Evolutionary conservation across 495 filamentous ascomycete genomes (phyloP).

Genomic region (Achaetomiella virescens): DNA sequence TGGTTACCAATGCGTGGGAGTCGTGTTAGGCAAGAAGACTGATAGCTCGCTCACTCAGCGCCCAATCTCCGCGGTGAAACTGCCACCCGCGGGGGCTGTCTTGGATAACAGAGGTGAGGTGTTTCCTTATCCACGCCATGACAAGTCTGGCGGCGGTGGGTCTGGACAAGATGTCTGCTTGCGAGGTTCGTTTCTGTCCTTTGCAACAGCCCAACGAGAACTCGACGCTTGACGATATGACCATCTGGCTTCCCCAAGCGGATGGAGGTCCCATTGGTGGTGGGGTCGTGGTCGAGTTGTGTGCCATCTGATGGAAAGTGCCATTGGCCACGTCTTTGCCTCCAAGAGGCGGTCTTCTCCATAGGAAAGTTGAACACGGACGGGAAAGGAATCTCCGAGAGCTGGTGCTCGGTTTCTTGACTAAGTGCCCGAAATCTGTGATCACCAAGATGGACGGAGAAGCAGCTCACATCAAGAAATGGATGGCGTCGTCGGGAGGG

Average conservation of each 20-base stretch:
- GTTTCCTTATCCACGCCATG: conserved; percentile 4
- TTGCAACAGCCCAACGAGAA: too few species aligned
- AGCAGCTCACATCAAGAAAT: too few species aligned
- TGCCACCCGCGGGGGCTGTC: background rate
- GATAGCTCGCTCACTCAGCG: background rate
- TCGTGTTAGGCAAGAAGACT: background rate
- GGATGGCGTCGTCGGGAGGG: too few species aligned
- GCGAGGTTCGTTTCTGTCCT: too few species aligned
- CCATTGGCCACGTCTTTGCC: conserved; percentile 13
- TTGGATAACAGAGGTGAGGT: background rate
- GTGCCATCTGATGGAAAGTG: background rate
- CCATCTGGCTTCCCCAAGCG: background rate
- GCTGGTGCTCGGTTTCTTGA: too few species aligned
- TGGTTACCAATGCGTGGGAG: background rate
- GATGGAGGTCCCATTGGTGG: background rate
- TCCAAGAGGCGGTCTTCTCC: conserved; percentile 3
- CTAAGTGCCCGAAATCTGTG: too few species aligned
- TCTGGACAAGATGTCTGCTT: too few species aligned
- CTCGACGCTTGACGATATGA: background rate
- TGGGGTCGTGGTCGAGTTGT: background rate
- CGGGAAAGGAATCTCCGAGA: background rate
- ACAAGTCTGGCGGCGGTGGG: background rate
- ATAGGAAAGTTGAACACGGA: background rate
- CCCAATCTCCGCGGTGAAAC: conserved; percentile 9
- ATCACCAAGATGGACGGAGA: too few species aligned